Percentiles rank a stretch among this genome's conserved stretches.
Evolutionary conservation across 75 land plant genomes (phyloP).

Genomic region (Cryptomeria japonica): DNA sequence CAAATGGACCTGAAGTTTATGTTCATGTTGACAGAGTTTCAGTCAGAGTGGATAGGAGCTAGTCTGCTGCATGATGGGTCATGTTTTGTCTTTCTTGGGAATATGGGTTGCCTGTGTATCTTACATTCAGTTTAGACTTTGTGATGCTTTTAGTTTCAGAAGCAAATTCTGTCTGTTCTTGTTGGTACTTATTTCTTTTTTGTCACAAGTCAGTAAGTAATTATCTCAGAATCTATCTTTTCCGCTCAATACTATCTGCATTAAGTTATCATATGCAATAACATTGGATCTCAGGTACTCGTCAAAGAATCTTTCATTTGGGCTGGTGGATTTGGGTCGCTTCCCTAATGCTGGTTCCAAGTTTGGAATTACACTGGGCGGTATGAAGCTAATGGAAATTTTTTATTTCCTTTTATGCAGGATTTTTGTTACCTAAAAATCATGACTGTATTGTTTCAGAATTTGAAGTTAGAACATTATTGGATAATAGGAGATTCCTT

Average conservation of each 20-base stretch:
- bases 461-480: background rate
- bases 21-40: background rate
- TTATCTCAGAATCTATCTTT: background rate
- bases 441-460: background rate
- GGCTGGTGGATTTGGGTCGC: constrained; percentile 69
- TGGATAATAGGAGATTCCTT: background rate
- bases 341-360: constrained; percentile 73
- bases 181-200: background rate
- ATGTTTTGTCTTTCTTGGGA: background rate
- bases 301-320: constrained; percentile 63
- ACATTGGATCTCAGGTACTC: constrained; percentile 45
- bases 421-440: background rate
- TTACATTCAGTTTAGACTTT: background rate
- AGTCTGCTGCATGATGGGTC: background rate
- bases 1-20: background rate
- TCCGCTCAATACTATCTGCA: background rate
- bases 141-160: background rate
- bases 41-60: background rate
- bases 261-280: background rate
- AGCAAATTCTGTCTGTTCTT: background rate
- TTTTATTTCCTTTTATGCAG: background rate
- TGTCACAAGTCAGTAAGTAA: background rate
- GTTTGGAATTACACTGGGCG: constrained; percentile 62
- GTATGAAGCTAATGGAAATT: constrained; percentile 16
- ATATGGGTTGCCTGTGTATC: background rate